Evolutionary conservation across 2,329 filamentous ascomycete species (phyloP).

Genomic region (Beauveria caledonica): DNA sequence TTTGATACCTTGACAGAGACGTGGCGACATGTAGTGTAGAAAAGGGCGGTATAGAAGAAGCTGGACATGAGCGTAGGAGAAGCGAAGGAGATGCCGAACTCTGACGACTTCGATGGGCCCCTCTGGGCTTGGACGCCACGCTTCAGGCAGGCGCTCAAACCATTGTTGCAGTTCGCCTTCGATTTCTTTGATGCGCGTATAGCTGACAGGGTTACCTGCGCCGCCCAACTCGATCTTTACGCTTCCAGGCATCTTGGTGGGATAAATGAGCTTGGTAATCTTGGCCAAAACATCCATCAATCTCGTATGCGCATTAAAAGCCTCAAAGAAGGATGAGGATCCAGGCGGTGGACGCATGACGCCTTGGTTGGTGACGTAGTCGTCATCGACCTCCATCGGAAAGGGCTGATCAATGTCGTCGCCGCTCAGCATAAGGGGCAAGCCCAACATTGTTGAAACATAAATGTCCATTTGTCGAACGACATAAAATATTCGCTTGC

Average conservation of each 20-base stretch:
- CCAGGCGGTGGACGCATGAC: slow-evolving; percentile 48
- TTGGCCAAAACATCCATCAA: slow-evolving; percentile 57
- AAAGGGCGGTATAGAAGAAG: slow-evolving; percentile 78
- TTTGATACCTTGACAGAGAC: slow-evolving; percentile 44
- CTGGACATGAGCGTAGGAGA: slow-evolving; percentile 77
- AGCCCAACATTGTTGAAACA: slow-evolving; percentile 58
- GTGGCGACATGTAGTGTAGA: slow-evolving; percentile 70
- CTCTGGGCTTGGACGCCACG: slow-evolving; percentile 72
- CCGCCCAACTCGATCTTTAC: slow-evolving; percentile 33
- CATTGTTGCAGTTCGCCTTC: slow-evolving; percentile 56
- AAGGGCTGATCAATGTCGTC: slow-evolving; percentile 61
- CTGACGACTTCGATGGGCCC: slow-evolving; percentile 62
- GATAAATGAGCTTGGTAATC: slow-evolving; percentile 59
- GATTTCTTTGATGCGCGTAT: slow-evolving; percentile 54
- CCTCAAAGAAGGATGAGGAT: slow-evolving; percentile 51
- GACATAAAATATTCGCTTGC: slow-evolving; percentile 58
- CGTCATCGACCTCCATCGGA: slow-evolving; percentile 57
- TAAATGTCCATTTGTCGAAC: slow-evolving; percentile 65
- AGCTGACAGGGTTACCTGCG: slow-evolving; percentile 55
- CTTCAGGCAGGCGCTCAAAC: slow-evolving; percentile 61
- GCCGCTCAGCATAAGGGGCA: slow-evolving; percentile 53
- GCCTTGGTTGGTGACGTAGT: slow-evolving; percentile 53
- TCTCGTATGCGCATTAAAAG: slow-evolving; percentile 57
- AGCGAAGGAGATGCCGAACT: slow-evolving; percentile 66
- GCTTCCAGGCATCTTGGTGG: slow-evolving; percentile 46